Conservation (phyloP, 78 protist genomes). For the Tieghemostelium lacteum region DNA sequence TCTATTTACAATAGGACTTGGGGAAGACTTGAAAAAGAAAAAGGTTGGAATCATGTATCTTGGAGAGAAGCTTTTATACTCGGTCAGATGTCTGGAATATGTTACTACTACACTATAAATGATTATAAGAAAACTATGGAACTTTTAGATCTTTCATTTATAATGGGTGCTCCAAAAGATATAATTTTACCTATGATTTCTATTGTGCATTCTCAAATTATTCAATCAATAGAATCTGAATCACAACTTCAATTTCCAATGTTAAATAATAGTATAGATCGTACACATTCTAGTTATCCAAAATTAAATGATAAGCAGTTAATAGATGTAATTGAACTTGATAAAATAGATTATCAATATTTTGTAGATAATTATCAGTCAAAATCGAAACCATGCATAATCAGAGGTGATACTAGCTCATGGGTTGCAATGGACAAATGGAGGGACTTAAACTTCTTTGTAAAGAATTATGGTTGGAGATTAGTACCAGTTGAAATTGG, state of each 20-base stretch:
- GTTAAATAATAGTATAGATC: slow-evolving; percentile 4
- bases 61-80: slow-evolving; percentile 21
- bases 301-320: background rate
- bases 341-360: background rate
- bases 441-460: slow-evolving; percentile 46
- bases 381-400: slow-evolving; percentile 7
- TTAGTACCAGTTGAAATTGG: slow-evolving; percentile 45
- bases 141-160: slow-evolving; percentile 7
- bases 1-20: slow-evolving; percentile 29
- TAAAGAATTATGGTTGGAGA: slow-evolving; percentile 11
- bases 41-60: slow-evolving; percentile 21
- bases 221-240: background rate
- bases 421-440: slow-evolving; percentile 45
- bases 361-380: slow-evolving; percentile 8
- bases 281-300: slow-evolving; percentile 17
- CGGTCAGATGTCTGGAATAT: slow-evolving; percentile 15
- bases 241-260: background rate
- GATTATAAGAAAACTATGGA: slow-evolving; percentile 13
- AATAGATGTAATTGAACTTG: background rate
- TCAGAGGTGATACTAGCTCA: slow-evolving; percentile 20
- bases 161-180: slow-evolving; percentile 35
- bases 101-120: background rate
- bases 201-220: background rate
- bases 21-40: background rate
- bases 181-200: slow-evolving; percentile 17